Conservation (phyloP, 2,329 filamentous ascomycete genomes). For the Teratosphaeria zuluensis region DNA sequence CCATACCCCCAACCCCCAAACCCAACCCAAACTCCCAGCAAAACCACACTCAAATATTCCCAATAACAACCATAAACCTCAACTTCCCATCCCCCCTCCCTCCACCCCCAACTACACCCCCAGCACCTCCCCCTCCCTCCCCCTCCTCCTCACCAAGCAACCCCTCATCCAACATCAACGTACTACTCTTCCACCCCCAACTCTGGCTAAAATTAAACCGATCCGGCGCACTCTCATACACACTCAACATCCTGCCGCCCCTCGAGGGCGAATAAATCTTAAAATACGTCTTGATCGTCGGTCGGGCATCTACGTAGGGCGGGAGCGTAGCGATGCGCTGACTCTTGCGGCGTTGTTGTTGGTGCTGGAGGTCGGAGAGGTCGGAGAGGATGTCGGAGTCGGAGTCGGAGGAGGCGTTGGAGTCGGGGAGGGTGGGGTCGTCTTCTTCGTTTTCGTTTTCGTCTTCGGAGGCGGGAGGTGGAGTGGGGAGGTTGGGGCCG, state of each 20-base stretch:
- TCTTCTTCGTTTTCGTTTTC: too few relatives aligned
- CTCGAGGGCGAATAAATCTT: slow-evolving; percentile 52
- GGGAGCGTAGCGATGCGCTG: slow-evolving; percentile 37
- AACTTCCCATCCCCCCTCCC: slow-evolving; percentile 40
- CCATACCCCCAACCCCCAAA: too few relatives aligned
- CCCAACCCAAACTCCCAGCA: not conserved
- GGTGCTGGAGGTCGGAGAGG: not conserved
- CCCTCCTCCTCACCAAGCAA: slow-evolving; percentile 21
- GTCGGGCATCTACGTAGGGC: slow-evolving; percentile 45
- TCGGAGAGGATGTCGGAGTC: not conserved
- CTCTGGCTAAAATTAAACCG: slow-evolving; percentile 51
- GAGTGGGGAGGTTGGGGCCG: not conserved
- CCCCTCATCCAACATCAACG: slow-evolving; percentile 46
- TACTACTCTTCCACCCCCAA: slow-evolving; percentile 53
- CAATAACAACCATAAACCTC: slow-evolving; percentile 52
- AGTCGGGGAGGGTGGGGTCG: too few relatives aligned
- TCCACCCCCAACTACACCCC: slow-evolving; percentile 12
- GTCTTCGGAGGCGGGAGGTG: slow-evolving; percentile 18
- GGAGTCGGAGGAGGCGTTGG: not conserved
- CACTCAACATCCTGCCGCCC: slow-evolving; percentile 47
- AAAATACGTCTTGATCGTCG: slow-evolving; percentile 52
- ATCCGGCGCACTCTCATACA: slow-evolving; percentile 50
- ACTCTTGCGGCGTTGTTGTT: slow-evolving; percentile 9
- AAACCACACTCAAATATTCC: slow-evolving; percentile 31
- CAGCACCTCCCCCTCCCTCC: slow-evolving; percentile 25